phyloP scores from a whole-genome alignment of 352 stramenopile genomes.

The Pythium utonaiense region DNA sequence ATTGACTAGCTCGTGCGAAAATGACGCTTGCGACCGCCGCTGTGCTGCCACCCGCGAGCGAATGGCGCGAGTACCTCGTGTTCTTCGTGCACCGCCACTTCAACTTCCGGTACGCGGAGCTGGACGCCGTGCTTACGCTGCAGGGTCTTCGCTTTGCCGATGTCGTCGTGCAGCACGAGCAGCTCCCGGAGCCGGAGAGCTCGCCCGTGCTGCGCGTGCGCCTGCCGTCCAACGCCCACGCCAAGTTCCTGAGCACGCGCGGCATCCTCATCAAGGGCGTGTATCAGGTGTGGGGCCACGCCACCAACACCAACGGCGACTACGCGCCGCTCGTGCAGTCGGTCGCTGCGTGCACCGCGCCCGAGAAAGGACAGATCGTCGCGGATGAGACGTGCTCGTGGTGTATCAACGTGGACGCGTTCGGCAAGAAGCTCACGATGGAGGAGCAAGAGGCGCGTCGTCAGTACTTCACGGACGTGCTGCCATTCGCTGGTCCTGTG shows the following conservation, averaged over 20 bases:
- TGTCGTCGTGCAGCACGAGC: slow-evolving; percentile 26
- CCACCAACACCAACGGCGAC: slow-evolving; percentile 9
- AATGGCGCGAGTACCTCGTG: slow-evolving; percentile 64
- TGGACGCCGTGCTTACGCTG: slow-evolving; percentile 70
- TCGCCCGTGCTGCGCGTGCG: slow-evolving; percentile 65
- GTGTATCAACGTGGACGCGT: slow-evolving; percentile 75
- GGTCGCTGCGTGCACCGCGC: slow-evolving; percentile 32
- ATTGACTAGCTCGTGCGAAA: not conserved
- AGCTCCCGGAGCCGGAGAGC: slow-evolving; percentile 41
- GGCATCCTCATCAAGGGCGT: slow-evolving; percentile 82
- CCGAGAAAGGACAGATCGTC: slow-evolving; percentile 46
- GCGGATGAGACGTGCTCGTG: slow-evolving; percentile 46
- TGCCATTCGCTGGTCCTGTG: slow-evolving; percentile 70
- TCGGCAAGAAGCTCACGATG: slow-evolving; percentile 80
- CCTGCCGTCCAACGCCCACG: slow-evolving; percentile 51
- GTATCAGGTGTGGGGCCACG: slow-evolving; percentile 73
- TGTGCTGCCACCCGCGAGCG: not conserved
- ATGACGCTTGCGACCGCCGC: not conserved
- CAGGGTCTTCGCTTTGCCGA: slow-evolving; percentile 39
- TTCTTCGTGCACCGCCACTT: slow-evolving; percentile 85
- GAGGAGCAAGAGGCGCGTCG: slow-evolving; percentile 50
- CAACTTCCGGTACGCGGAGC: slow-evolving; percentile 77
- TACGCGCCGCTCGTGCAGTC: slow-evolving; percentile 53
- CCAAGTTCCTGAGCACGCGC: slow-evolving; percentile 76
- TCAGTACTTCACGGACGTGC: slow-evolving; percentile 42